A percentile compares a stretch with the other conserved stretches of the same genome.
Conservation (phyloP, 139 green algal genomes). For the Coccomyxa sp. region DNA sequence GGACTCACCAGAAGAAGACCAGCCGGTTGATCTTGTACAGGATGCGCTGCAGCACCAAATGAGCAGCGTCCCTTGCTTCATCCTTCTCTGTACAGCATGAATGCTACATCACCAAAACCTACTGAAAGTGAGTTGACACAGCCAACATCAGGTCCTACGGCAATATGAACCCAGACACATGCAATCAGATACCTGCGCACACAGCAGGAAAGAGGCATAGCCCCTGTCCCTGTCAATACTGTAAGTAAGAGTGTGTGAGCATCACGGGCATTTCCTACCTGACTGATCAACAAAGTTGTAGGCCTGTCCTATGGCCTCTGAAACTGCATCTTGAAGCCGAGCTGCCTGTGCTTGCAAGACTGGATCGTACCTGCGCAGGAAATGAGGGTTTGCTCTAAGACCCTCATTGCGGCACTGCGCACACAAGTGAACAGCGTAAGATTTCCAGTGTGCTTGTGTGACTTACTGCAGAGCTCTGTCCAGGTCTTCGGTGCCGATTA, state of each 20-base stretch:
- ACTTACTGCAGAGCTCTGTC: constrained; percentile 23
- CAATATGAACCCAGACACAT: background rate
- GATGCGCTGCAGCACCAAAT: constrained; percentile 42
- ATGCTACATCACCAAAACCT: background rate
- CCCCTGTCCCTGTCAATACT: background rate
- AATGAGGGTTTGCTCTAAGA: no score
- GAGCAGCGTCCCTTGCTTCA: constrained; percentile 1
- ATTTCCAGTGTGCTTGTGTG: no score
- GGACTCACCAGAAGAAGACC: constrained; percentile 49
- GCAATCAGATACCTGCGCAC: background rate
- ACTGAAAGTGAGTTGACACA: background rate
- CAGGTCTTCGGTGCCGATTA: constrained; percentile 27
- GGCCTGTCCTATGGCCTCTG: no score
- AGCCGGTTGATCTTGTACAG: constrained; percentile 58
- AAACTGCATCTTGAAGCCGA: no score
- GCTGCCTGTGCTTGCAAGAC: no score
- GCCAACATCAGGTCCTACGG: background rate
- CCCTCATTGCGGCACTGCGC: no score
- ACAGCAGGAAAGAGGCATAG: no score
- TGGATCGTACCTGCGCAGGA: no score
- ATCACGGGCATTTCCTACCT: no score
- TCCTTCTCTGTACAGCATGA: background rate
- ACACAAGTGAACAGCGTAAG: no score
- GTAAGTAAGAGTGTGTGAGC: background rate
- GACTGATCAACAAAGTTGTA: no score